A percentile compares a stretch with the other conserved stretches of the same genome.
phyloP scores from a whole-genome alignment of 768 basidiomycete species.

The Terana coerulea region DNA sequence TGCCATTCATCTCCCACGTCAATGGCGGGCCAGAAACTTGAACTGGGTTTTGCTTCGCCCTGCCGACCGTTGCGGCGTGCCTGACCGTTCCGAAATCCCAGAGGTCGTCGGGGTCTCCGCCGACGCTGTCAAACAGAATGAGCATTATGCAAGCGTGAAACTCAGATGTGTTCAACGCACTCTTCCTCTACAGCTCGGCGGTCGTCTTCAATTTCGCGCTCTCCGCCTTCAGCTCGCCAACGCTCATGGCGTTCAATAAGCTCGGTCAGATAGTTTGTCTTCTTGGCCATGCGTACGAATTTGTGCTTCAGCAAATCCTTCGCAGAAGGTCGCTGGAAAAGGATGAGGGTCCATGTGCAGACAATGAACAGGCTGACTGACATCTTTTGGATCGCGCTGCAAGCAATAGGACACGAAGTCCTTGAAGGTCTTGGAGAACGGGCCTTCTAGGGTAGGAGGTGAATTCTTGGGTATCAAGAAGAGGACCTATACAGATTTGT shows the following conservation, averaged over 20 bases:
- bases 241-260: slow-evolving; percentile 92
- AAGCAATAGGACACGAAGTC: slow-evolving; percentile 94
- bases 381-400: slow-evolving; percentile 90
- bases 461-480: slow-evolving; percentile 99
- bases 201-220: slow-evolving; percentile 68
- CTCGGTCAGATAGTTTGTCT: slow-evolving; percentile 91
- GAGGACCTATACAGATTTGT: slow-evolving; percentile 66
- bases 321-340: slow-evolving; percentile 81
- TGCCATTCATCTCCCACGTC: slow-evolving; percentile 77
- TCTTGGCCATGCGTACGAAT: slow-evolving; percentile 92
- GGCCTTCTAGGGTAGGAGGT: slow-evolving; percentile 85
- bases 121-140: slow-evolving; percentile 37
- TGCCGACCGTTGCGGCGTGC: slow-evolving; percentile 72
- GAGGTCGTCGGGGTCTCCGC: slow-evolving; percentile 71
- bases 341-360: neutral
- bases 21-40: slow-evolving; percentile 63
- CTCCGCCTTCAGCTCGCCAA: slow-evolving; percentile 90
- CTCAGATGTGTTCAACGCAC: slow-evolving; percentile 37
- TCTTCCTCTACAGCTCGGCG: slow-evolving; percentile 55
- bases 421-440: slow-evolving; percentile 89
- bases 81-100: slow-evolving; percentile 99
- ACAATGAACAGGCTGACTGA: slow-evolving; percentile 37
- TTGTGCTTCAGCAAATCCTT: slow-evolving; percentile 94
- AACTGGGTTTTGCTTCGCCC: slow-evolving; percentile 47
- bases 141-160: neutral